A percentile compares a stretch with the other conserved stretches of the same genome.
phyloP scores from a whole-genome alignment of 257 asterid species.

The Solanum arcanum region DNA sequence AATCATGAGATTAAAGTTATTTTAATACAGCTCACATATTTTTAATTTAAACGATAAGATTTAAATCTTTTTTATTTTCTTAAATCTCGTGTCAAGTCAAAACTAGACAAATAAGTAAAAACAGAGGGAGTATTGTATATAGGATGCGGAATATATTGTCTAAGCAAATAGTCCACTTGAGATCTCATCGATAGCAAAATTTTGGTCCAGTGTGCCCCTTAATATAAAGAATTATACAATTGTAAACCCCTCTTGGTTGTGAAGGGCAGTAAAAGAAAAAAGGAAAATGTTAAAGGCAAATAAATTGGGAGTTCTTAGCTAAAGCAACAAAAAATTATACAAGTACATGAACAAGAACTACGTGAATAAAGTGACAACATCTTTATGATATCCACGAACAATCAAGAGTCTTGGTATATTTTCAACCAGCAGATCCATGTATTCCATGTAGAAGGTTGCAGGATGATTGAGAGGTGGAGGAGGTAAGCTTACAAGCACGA shows the following conservation, averaged over 20 bases:
- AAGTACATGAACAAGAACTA: conserved; percentile 16
- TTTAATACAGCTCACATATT: not conserved
- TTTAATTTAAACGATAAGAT: no score
- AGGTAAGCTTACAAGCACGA: conserved; percentile 88
- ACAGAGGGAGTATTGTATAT: not conserved
- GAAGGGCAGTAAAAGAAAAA: not conserved
- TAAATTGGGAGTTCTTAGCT: not conserved
- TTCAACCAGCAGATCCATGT: conserved; percentile 90
- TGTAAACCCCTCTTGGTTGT: not conserved
- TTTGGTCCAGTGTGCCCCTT: not conserved
- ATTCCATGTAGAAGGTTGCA: conserved; percentile 86
- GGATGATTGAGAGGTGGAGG: conserved; percentile 93
- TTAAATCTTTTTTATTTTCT: no score
- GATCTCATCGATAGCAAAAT: not conserved
- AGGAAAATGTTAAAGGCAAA: not conserved
- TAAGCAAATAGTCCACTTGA: not conserved
- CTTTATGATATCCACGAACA: conserved; percentile 86
- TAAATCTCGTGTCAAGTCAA: not conserved
- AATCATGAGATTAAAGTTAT: no score
- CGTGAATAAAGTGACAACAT: conserved; percentile 91
- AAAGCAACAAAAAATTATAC: not conserved
- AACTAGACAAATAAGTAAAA: not conserved
- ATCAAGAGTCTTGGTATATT: conserved; percentile 91
- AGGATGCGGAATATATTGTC: not conserved
- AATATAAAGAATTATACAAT: not conserved